Conservation (phyloP, 768 basidiomycete species). For the Phlebiopsis gigantea region DNA sequence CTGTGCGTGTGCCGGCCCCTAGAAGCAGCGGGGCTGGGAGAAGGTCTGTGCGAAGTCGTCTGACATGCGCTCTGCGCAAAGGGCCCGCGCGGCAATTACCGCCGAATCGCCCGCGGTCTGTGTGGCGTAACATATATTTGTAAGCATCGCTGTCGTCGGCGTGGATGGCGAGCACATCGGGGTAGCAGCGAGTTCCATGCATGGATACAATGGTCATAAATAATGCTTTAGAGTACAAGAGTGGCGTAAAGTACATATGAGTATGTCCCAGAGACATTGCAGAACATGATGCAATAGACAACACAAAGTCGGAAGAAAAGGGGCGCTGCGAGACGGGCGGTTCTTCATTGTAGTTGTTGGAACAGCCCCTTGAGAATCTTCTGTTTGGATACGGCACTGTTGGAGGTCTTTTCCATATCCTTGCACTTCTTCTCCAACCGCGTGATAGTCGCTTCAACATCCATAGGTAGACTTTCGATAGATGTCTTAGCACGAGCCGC, state of each 20-base stretch:
- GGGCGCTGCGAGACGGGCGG: background rate
- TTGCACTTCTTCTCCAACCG: conserved; percentile 51
- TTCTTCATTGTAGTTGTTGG: background rate
- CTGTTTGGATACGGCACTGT: conserved; percentile 20
- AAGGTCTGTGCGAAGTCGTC: conserved; percentile 5
- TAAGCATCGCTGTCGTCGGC: background rate
- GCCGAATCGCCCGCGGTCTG: background rate
- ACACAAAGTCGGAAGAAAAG: background rate
- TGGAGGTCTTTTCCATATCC: conserved; percentile 26
- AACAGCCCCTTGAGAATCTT: conserved; percentile 26
- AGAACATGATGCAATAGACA: background rate
- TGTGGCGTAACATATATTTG: background rate
- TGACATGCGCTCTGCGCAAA: conserved; percentile 1
- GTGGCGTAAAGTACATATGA: background rate
- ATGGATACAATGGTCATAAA: background rate
- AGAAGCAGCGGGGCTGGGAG: conserved; percentile 2
- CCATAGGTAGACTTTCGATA: conserved; percentile 42
- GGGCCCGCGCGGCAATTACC: conserved; percentile 2
- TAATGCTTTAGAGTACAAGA: background rate
- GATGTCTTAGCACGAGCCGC: conserved; percentile 38
- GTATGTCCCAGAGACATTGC: background rate
- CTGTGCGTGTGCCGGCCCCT: background rate
- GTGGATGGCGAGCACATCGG: background rate
- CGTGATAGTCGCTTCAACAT: conserved; percentile 47
- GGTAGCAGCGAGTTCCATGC: background rate